A percentile compares a stretch with the other conserved stretches of the same genome.
Evolutionary conservation across 768 basidiomycete genomes (phyloP).

Genomic region (Neoboletus subvelutipes): DNA sequence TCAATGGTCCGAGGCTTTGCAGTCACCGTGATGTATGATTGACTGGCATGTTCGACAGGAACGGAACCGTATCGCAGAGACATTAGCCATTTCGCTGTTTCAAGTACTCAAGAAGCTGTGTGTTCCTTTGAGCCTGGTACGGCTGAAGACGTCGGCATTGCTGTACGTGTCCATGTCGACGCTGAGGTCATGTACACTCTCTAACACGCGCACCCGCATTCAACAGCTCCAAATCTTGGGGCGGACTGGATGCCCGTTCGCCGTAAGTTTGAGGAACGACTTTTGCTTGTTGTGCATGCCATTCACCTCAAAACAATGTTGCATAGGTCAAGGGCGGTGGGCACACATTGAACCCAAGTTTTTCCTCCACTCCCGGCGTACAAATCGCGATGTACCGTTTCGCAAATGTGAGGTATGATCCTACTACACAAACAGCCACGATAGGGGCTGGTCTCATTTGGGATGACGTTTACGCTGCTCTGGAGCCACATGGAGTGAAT

Average conservation of each 20-base stretch:
- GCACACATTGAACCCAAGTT: conserved; percentile 52
- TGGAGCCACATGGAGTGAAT: conserved; percentile 48
- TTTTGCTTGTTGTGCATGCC: not conserved
- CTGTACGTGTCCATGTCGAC: conserved; percentile 35
- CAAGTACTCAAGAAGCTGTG: conserved; percentile 44
- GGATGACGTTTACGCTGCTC: conserved; percentile 63
- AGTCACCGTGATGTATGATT: conserved; percentile 1
- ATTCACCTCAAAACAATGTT: conserved; percentile 1
- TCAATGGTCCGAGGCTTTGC: conserved; percentile 14
- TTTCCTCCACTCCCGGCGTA: conserved; percentile 60
- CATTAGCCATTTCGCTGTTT: conserved; percentile 48
- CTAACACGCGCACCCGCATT: not conserved
- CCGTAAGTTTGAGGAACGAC: conserved; percentile 35
- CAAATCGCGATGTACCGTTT: conserved; percentile 57
- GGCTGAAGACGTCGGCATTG: conserved; percentile 49
- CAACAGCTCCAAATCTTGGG: conserved; percentile 49
- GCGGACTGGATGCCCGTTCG: conserved; percentile 48
- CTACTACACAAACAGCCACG: conserved; percentile 37
- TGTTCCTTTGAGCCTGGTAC: conserved; percentile 62
- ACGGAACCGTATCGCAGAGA: conserved; percentile 38
- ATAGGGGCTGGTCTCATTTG: conserved; percentile 50
- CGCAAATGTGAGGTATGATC: conserved; percentile 43
- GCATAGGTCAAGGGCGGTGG: conserved; percentile 61
- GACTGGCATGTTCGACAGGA: conserved; percentile 14
- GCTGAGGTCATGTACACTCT: not conserved